phyloP scores from a whole-genome alignment of 495 filamentous ascomycete genomes.

The Aspergillus kassunensis region DNA sequence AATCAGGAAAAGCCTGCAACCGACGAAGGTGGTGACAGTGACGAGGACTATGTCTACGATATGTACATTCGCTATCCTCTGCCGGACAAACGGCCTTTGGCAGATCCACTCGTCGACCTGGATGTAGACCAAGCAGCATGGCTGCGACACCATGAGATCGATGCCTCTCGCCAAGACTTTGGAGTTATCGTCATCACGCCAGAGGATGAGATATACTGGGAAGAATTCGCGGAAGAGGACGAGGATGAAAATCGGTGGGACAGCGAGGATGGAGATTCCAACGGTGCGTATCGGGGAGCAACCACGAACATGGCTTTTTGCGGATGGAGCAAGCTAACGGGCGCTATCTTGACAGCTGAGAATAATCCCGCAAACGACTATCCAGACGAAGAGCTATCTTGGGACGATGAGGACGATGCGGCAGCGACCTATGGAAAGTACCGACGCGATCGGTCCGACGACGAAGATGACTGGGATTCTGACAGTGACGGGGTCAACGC shows the following conservation, averaged over 20 bases:
- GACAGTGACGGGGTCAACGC: constrained; percentile 43
- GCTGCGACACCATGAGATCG: constrained; percentile 28
- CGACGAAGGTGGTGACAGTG: constrained; percentile 33
- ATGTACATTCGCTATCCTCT: constrained; percentile 52
- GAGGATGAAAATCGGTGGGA: constrained; percentile 51
- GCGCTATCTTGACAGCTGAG: constrained; percentile 42
- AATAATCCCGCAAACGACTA: constrained; percentile 65
- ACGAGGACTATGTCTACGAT: constrained; percentile 61
- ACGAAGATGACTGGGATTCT: constrained; percentile 53
- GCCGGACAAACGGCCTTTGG: constrained; percentile 25
- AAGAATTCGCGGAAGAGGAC: constrained; percentile 50
- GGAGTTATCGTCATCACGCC: constrained; percentile 57
- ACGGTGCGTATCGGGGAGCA: constrained; percentile 37
- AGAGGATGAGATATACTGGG: constrained; percentile 57
- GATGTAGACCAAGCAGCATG: constrained; percentile 27
- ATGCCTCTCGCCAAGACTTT: constrained; percentile 37
- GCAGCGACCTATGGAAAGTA: constrained; percentile 47
- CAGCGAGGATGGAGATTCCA: constrained; percentile 60
- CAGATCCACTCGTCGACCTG: constrained; percentile 30
- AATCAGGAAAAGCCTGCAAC: constrained; percentile 7
- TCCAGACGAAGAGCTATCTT: constrained; percentile 60
- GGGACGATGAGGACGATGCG: constrained; percentile 52
- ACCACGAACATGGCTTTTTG: not conserved
- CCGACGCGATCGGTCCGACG: constrained; percentile 42
- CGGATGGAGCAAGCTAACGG: constrained; percentile 7